A percentile compares a stretch with the other conserved stretches of the same genome.
Conservation (phyloP, 2,329 filamentous ascomycete species). For the Chalaropsis thielavioides region DNA sequence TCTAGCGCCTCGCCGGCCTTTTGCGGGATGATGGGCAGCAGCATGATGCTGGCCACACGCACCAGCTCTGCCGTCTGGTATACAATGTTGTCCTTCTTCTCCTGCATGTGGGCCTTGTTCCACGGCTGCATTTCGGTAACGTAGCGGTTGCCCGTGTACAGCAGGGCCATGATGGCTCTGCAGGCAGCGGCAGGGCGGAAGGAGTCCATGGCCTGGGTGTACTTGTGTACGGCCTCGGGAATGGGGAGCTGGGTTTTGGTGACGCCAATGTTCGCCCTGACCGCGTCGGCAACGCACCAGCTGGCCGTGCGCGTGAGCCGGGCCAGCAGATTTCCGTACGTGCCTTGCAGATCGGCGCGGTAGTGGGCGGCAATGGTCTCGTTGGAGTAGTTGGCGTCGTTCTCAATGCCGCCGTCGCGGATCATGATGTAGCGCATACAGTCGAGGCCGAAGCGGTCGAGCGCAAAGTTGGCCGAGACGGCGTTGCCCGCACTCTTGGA, state of each 20-base stretch:
- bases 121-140: constrained; percentile 55
- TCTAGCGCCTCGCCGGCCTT: constrained; percentile 63
- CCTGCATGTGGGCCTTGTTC: constrained; percentile 30
- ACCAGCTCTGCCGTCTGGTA: constrained; percentile 62
- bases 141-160: constrained; percentile 26
- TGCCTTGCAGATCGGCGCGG: constrained; percentile 60
- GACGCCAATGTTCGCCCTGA: constrained; percentile 24
- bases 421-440: constrained; percentile 80
- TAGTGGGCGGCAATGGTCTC: constrained; percentile 59
- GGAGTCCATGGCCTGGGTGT: constrained; percentile 13
- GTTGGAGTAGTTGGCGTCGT: constrained; percentile 81
- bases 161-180: constrained; percentile 15
- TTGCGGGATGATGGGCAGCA: constrained; percentile 81
- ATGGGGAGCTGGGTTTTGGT: constrained; percentile 11
- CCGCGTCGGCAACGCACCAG: constrained; percentile 52
- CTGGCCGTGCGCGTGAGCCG: constrained; percentile 53
- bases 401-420: constrained; percentile 57
- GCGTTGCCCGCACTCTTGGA: constrained; percentile 91
- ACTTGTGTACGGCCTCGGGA: constrained; percentile 13
- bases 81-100: constrained; percentile 40
- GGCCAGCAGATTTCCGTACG: constrained; percentile 66
- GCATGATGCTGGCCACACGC: constrained; percentile 64
- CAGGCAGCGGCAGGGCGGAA: constrained; percentile 16
- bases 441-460: constrained; percentile 79
- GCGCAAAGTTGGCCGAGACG: constrained; percentile 82